These are phyloP conservation scores for Sanghuangporus sanghuang DNA, from an alignment of 1,284 basidiomycete species.

Conservation along the genomic window DNA sequence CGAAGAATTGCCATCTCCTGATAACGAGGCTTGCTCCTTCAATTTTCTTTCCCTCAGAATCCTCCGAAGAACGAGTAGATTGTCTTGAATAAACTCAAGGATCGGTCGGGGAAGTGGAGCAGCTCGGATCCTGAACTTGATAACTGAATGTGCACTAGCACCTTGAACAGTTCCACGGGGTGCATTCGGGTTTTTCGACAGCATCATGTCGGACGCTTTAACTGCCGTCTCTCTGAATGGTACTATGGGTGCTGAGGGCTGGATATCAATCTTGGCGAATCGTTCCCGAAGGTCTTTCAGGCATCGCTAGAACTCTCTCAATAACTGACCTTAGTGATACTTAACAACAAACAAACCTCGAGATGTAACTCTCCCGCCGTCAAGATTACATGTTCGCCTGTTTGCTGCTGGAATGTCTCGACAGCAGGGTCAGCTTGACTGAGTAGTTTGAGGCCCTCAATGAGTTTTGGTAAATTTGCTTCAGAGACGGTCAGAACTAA, in stretches of 20 bases:
- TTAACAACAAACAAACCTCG: slow-evolving; percentile 53
- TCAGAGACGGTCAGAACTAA: slow-evolving; percentile 5
- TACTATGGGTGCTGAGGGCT: slow-evolving; percentile 93
- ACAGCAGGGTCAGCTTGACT: slow-evolving; percentile 97
- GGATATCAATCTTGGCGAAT: slow-evolving; percentile 91
- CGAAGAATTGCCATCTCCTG: slow-evolving; percentile 21
- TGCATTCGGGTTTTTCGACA: slow-evolving; percentile 71
- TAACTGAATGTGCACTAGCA: slow-evolving; percentile 62
- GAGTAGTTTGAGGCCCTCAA: slow-evolving; percentile 84
- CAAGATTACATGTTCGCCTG: slow-evolving; percentile 96
- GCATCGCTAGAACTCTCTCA: slow-evolving; percentile 61
- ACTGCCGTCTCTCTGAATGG: slow-evolving; percentile 97
- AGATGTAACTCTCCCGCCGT: slow-evolving; percentile 96
- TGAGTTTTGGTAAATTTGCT: slow-evolving; percentile 91
- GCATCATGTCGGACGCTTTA: slow-evolving; percentile 81
- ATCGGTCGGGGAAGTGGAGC: slow-evolving; percentile 70
- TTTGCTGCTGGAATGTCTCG: slow-evolving; percentile 94
- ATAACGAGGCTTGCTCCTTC: slow-evolving; percentile 26
- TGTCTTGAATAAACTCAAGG: slow-evolving; percentile 73
- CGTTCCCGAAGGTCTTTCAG: slow-evolving; percentile 92
- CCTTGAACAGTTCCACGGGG: slow-evolving; percentile 78
- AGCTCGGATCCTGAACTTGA: slow-evolving; percentile 84
- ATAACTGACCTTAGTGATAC: background rate
- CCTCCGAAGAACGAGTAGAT: slow-evolving; percentile 53
- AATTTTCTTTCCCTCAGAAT: slow-evolving; percentile 44